Conservation (phyloP, 768 basidiomycete genomes). For the Podaxis carcinomalis region DNA sequence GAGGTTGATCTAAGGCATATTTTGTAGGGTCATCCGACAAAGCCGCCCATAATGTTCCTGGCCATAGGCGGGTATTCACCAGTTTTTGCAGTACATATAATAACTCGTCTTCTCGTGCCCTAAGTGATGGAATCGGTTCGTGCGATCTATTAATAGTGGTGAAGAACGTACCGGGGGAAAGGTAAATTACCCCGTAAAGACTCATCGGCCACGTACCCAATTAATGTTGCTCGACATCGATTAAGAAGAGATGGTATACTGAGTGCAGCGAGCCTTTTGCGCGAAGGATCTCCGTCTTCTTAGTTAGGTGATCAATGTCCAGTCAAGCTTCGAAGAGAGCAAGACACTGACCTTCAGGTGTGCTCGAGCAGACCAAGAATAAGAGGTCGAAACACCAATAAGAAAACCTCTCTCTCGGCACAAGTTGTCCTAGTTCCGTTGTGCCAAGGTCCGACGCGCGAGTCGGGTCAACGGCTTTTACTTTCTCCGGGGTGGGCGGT, state of each 20-base stretch:
- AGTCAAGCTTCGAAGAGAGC: background rate
- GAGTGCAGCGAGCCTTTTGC: conserved; percentile 69
- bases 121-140: conserved; percentile 21
- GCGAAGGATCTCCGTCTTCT: conserved; percentile 55
- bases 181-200: conserved; percentile 82
- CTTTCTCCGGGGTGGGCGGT: conserved; percentile 10
- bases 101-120: conserved; percentile 85
- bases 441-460: conserved; percentile 44
- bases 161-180: conserved; percentile 62
- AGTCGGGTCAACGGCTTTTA: conserved; percentile 29
- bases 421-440: conserved; percentile 49
- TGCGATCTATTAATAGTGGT: background rate
- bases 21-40: conserved; percentile 60
- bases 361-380: conserved; percentile 73
- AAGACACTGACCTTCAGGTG: conserved; percentile 46
- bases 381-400: conserved; percentile 92
- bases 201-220: conserved; percentile 80
- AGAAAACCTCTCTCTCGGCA: conserved; percentile 80
- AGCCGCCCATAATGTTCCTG: conserved; percentile 75
- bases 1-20: conserved; percentile 50
- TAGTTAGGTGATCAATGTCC: background rate
- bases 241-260: conserved; percentile 68
- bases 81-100: conserved; percentile 80
- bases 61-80: conserved; percentile 65
- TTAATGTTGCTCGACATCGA: conserved; percentile 67